phyloP scores from a whole-genome alignment of 2,329 filamentous ascomycete species.

The Trichoderma harzianum region DNA sequence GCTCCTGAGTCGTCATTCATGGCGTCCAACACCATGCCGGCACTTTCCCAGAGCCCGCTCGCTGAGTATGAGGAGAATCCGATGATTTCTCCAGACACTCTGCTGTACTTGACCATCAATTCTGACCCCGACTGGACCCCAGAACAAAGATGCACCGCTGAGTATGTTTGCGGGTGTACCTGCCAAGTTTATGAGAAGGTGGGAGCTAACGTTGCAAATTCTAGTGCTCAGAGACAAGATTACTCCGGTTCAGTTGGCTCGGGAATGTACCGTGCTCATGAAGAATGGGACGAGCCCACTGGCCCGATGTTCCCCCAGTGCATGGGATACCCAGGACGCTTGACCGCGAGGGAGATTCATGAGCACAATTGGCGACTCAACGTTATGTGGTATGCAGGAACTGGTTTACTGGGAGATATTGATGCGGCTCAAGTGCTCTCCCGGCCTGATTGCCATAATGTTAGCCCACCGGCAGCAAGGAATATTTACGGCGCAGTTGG shows the following conservation, averaged over 20 bases:
- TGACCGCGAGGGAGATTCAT: slow-evolving; percentile 25
- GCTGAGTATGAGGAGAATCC: not conserved
- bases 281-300: not conserved
- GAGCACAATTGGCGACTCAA: slow-evolving; percentile 12
- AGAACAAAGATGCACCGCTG: not conserved
- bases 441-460: slow-evolving; percentile 33
- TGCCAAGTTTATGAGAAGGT: not conserved
- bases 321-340: slow-evolving; percentile 21
- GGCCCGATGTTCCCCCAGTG: not conserved
- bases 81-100: not conserved
- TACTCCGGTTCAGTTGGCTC: not conserved
- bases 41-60: not conserved
- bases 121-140: not conserved
- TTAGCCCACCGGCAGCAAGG: not conserved
- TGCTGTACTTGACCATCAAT: slow-evolving; percentile 1
- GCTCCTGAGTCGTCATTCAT: slow-evolving; percentile 37
- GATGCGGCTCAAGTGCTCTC: not conserved
- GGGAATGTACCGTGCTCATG: not conserved
- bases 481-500: slow-evolving; percentile 9
- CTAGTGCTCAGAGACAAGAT: not conserved
- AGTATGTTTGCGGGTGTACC: not conserved
- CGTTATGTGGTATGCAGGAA: slow-evolving; percentile 18
- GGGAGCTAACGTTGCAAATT: not conserved
- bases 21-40: slow-evolving; percentile 29
- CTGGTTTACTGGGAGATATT: not conserved